Base-by-base conservation (phyloP, 177 flowering plant species). In the Vitis hybrid region DNA sequence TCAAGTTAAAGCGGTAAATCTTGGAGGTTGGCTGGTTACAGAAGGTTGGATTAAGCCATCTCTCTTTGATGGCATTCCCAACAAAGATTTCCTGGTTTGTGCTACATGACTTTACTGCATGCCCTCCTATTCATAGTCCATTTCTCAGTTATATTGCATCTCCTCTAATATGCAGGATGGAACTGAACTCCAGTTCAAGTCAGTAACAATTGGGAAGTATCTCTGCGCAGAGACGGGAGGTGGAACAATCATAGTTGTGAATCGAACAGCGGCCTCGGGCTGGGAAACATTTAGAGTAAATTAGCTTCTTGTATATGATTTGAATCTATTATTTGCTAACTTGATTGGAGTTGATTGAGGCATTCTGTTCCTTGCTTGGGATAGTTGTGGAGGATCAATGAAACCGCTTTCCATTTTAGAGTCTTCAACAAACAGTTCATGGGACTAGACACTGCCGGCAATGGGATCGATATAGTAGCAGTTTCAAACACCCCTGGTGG, bases 31-130 rank as follows among this genome's bases (percentile, higher is more conserved):
- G 94, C 81, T 89, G 1, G 86, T 88, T 17, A 82, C 88, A 0
- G 94, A 89, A 79, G 90, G 91, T 7, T 89, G 94, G 94, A 89
- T 89, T 13, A 81, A 82, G 22, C 91, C 93, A 20, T 83, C 90
- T n/a, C 88, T 89, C n/a, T 89, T 89, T 65, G 89, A 86, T 73
- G 86, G 78, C 73, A 88, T 88, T 56, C 84, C 85, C 67, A 85
- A 87, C 75, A 86, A 84, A 44, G 90, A 90, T 76, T 80, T 88
- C 13, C 53, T 88, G 89, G 92, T 88, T 54, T n/a, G 73, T 74
- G 22, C 1, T 47, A 9, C 24, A 20, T 67, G 8, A 3, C 6
- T 73, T 20, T 8, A 38, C 47, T 38, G 12, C 11, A 62, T 33
- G 7, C 5, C 53, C 13, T 38, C 38, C 52, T 50, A 8, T 24